Evolutionary conservation across 73 alveolate genomes (phyloP).

Genomic region (Halteria grandinella): DNA sequence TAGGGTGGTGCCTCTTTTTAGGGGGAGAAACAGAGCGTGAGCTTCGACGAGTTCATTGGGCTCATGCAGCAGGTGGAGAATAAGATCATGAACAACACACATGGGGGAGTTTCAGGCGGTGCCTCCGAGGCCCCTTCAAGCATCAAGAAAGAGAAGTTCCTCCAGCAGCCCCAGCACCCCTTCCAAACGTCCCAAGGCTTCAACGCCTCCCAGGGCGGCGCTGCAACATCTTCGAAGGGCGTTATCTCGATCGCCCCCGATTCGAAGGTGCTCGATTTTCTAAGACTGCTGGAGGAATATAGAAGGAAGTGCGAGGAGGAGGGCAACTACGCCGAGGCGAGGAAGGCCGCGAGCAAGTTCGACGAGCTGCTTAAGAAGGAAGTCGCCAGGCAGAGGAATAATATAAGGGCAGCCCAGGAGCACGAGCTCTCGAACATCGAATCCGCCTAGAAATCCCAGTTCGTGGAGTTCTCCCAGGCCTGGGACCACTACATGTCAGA

Average conservation of each 20-base stretch:
- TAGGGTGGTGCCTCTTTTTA: slow-evolving; percentile 64
- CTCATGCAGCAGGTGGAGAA: slow-evolving; percentile 62
- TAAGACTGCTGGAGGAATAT: slow-evolving; percentile 68
- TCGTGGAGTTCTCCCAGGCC: slow-evolving; percentile 71
- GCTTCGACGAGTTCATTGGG: slow-evolving; percentile 63
- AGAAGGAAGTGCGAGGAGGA: slow-evolving; percentile 68
- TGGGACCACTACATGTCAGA: slow-evolving; percentile 85
- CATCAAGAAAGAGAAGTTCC: too few species aligned
- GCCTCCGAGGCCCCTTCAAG: slow-evolving; percentile 17
- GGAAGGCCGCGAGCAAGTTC: slow-evolving; percentile 65
- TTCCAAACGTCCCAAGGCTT: too few species aligned
- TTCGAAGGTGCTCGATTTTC: slow-evolving; percentile 70
- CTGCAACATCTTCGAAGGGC: slow-evolving; percentile 30
- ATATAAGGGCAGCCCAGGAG: slow-evolving; percentile 67
- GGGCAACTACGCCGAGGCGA: slow-evolving; percentile 79
- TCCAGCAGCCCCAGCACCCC: too few species aligned
- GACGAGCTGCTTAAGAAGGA: slow-evolving; percentile 69
- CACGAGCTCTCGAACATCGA: slow-evolving; percentile 68
- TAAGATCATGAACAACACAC: slow-evolving; percentile 21
- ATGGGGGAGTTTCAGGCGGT: too few species aligned
- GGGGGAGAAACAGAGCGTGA: slow-evolving; percentile 49
- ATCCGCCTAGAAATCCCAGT: slow-evolving; percentile 63
- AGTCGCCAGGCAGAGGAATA: slow-evolving; percentile 52
- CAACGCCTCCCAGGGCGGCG: too few species aligned
- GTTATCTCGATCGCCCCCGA: slow-evolving; percentile 59